A percentile compares a stretch with the other conserved stretches of the same genome.
Conservation (phyloP, 257 asterid species). For the Phtheirospermum japonicum region DNA sequence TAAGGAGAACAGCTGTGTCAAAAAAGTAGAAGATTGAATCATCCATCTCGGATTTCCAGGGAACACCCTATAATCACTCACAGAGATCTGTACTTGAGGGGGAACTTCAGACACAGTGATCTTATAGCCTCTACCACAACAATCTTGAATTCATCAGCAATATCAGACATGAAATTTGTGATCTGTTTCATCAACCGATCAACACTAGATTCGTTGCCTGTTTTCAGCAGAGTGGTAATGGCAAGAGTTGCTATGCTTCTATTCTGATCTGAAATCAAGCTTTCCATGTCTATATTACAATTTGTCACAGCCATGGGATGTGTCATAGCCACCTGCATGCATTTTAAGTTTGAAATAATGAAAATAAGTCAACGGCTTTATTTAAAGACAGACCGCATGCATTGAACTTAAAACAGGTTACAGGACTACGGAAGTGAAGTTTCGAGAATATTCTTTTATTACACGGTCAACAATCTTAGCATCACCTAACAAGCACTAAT, state of each 20-base stretch:
- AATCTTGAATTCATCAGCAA: constrained; percentile 95
- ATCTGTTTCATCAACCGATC: constrained; percentile 95
- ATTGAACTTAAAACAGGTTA: neutral
- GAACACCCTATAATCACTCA: constrained; percentile 44
- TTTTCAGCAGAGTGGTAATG: constrained; percentile 88
- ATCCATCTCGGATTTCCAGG: constrained; percentile 17
- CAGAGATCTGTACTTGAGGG: constrained; percentile 92
- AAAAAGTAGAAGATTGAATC: constrained; percentile 25
- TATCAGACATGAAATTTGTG: constrained; percentile 92
- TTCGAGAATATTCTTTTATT: neutral
- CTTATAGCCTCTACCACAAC: constrained; percentile 96
- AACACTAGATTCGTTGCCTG: constrained; percentile 91
- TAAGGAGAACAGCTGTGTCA: constrained; percentile 5
- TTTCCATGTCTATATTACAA: constrained; percentile 95
- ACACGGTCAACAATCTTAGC: neutral
- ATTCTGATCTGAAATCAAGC: constrained; percentile 91
- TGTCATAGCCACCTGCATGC: constrained; percentile 87
- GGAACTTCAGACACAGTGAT: constrained; percentile 90
- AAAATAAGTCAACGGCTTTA: constrained; percentile 11
- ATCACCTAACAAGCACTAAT: constrained; percentile 12
- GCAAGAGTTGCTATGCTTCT: constrained; percentile 43
- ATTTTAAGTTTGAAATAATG: constrained; percentile 24
- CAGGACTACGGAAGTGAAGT: constrained; percentile 16
- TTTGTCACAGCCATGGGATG: constrained; percentile 93
- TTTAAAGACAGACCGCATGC: neutral